Evolutionary conservation across 768 basidiomycete species (phyloP), one percentile per base, ranked within the genome.

Genomic region (Auricularia cornea): DNA sequence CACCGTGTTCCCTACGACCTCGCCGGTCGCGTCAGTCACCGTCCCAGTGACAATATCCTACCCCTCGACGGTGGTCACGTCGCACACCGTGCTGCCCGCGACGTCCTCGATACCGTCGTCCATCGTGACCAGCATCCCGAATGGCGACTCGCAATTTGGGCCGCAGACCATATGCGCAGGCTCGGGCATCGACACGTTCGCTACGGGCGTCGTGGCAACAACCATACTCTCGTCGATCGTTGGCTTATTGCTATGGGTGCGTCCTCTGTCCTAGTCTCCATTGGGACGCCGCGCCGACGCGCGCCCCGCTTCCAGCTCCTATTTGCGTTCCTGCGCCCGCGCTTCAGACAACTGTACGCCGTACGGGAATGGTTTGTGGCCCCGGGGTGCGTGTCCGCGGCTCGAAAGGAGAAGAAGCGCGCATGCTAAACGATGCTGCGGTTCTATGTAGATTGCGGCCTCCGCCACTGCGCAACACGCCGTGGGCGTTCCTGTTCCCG

Each of bases 281-380:
- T 10, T 38, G 60, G 63, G n/a, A 52, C 23, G 26, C 38, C 54
- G 20, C 56, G 62, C 30, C 67, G 48, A 57, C 59, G 44, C 51
- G 31, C 29, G 23, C 52, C 18, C 62, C 59, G 35, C 56, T 59
- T 60, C 4, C 65, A 90, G 89, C 71, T 86, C 57, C 65, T 84
- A 52, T 92, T 92, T 72, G 89, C 86, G 29, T 73, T 86, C 56
- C 66, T 89, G 26, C 80, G 89, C 44, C 88, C 89, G 16, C 84
- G 81, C 61, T 86, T 84, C 68, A 82, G 88, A 62, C 86, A 90
- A 75, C 70, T 92, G 16, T 92, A 90, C 67, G 86, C 77, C 23
- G 71, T 87, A 59, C 77, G 89, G 69, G 88, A 90, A 70, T 92
- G 89, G 89, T 92, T 92, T 71, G 80, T 86, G 18, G 84, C 82